Conservation (phyloP, 352 stramenopile genomes). For the Phytopythium mirpurense region DNA sequence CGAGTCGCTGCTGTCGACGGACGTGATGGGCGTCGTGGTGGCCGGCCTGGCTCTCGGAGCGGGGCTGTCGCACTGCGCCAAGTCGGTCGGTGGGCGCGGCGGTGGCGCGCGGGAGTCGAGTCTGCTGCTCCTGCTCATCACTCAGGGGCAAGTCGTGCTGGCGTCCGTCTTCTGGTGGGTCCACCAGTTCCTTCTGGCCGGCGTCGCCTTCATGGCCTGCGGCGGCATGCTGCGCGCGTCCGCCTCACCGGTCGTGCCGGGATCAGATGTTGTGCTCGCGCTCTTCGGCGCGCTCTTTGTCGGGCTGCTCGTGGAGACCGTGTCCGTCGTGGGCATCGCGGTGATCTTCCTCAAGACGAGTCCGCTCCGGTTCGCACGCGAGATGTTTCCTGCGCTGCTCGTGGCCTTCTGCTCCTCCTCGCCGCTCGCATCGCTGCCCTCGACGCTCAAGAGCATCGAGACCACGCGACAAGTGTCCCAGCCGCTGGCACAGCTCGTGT, state of each 20-base stretch:
- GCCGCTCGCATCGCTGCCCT: conserved; percentile 41
- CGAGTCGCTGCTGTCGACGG: conserved; percentile 17
- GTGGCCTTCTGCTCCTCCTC: conserved; percentile 46
- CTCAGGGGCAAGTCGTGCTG: conserved; percentile 34
- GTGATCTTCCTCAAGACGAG: conserved; percentile 34
- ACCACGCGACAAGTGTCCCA: conserved; percentile 48
- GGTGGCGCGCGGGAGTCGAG: conserved; percentile 19
- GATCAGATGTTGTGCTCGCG: conserved; percentile 25
- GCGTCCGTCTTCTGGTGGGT: conserved; percentile 35
- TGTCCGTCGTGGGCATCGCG: conserved; percentile 29
- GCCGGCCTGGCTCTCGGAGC: conserved; percentile 23
- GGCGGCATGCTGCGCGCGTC: conserved; percentile 27
- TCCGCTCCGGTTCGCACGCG: conserved; percentile 27
- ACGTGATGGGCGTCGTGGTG: conserved; percentile 33
- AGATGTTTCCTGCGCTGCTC: conserved; percentile 44
- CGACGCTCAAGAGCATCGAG: conserved; percentile 45
- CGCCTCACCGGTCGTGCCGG: conserved; percentile 6
- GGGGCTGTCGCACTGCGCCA: conserved; percentile 21
- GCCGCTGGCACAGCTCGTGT: conserved; percentile 53
- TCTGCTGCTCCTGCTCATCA: conserved; percentile 40
- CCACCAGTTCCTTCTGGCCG: conserved; percentile 33
- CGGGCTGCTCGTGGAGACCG: conserved; percentile 34
- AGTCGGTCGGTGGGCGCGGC: background rate
- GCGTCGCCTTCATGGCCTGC: conserved; percentile 37
- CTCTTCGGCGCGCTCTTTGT: conserved; percentile 42